Base-by-base conservation (phyloP, 768 basidiomycete genomes). In the Steccherinum ochraceum region DNA sequence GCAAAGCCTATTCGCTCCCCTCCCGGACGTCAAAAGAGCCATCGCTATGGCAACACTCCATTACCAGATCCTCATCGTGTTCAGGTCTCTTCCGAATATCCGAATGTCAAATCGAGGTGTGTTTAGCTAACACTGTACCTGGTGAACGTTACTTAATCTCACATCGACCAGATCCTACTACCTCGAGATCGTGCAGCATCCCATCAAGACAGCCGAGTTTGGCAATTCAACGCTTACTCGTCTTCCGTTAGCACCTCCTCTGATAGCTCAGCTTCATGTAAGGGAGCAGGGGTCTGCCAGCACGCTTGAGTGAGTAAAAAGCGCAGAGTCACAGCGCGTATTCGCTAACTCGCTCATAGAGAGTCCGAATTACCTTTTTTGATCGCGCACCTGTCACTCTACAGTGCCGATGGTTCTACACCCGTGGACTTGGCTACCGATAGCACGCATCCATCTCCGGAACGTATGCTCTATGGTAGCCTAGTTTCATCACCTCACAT, bases 291-390 rank as follows among this genome's bases (percentile, higher is more conserved):
- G 80, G 48, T 89, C 88, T 12, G 83, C 85, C 61, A 73, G 73
- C 40, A 75, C 89, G 50, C 76, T 85, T 56, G 88, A 89, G 93
- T 94, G 72, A 68, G 91, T 82, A n/a, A n/a, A n/a, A n/a, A n/a
- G n/a, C n/a, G n/a, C 18, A 43, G 20, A 11, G 21, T 43, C 41
- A 43, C 19, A 7, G 7, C 10, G 18, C n/a, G 16, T 43, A 7
- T 5, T 10, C 41, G 19, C 10, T 19, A 52, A 39, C 48, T 23
- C 47, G 48, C 43, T 42, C 35, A 23, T 30, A 94, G 93, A 42
- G 86, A 92, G 66, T 74, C 79, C 57, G 93, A 94, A 60, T 72
- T 93, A 40, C 90, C 90, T 3, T 96, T 93, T 67, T 76, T 96
- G 41, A 76, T 94, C 55, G 88, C 90, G 24, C 86, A 92, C 60